Base-by-base conservation (phyloP, 148 eudicot species). In the Diospyros lotus region DNA sequence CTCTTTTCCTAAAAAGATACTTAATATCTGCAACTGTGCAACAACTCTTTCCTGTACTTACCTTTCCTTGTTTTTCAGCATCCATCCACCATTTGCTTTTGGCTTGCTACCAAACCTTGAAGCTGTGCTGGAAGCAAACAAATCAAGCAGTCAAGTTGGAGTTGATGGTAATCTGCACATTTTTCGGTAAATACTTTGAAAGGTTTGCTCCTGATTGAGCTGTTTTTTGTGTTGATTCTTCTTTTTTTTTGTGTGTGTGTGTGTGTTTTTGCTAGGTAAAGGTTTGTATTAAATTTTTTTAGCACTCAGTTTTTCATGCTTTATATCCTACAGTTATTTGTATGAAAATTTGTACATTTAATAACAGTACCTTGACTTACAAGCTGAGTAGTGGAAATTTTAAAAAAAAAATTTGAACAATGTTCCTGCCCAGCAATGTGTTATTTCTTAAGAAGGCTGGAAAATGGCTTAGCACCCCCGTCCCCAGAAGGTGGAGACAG, bases 21-120 rank as follows among this genome's bases (percentile, higher is more conserved):
- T 72, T 55, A 12, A 17, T 39, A 50, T 52, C 60, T 64, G 40
- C 46, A 50, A 7, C 18, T 45, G 2, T 28, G 15, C 6, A 38
- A 66, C 5, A 28, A 43, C 18, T 60, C 15, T 66, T 68, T 55
- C 72, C 2, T 73, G 52, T 67, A 73, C 46, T 66, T 18, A 40
- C 12, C 38, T 71, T 73, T 75, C 54, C 73, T 14, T 71, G 56
- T 70, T 69, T 75, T 81, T 63, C 88, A 83, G 91, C 80, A 68
- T 76, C 77, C 89, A 73, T 77, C 88, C 83, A 50, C 90, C 90
- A 72, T 87, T 87, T 68, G 84, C 88, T 63, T 91, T 86, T 81
- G 88, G 91, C 53, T 73, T 80, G 71, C 80, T 79, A 40, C 84
- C 86, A 62, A 79, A 72, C 76, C 82, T 69, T 46, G 91, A 89